These are phyloP conservation scores for Knufia petricola DNA, from an alignment of 2,329 filamentous ascomycete species.

Conservation along the genomic window DNA sequence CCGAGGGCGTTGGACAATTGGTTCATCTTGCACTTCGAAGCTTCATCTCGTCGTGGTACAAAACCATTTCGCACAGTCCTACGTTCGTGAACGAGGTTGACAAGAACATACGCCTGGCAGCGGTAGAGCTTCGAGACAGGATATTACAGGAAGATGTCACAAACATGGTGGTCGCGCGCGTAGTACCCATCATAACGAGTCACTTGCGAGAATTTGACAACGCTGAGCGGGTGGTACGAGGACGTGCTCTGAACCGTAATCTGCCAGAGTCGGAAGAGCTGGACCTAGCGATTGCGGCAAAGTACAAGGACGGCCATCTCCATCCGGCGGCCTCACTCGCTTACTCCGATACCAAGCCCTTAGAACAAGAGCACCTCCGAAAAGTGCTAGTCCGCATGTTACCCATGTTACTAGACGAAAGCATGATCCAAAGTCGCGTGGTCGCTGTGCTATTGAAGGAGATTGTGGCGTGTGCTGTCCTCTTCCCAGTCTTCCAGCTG, in stretches of 20 bases:
- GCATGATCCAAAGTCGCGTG: constrained; percentile 66
- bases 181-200: constrained; percentile 78
- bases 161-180: constrained; percentile 67
- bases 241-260: constrained; percentile 75
- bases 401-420: constrained; percentile 62
- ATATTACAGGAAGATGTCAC: constrained; percentile 71
- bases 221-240: constrained; percentile 76
- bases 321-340: constrained; percentile 77
- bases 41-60: constrained; percentile 84
- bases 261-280: constrained; percentile 95
- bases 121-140: constrained; percentile 62
- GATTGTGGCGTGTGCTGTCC: constrained; percentile 83
- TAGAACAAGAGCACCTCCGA: constrained; percentile 83
- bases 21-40: constrained; percentile 69
- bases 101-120: constrained; percentile 60
- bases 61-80: constrained; percentile 68
- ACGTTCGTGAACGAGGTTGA: constrained; percentile 83
- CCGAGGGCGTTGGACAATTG: constrained; percentile 67
- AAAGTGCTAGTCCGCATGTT: constrained; percentile 62
- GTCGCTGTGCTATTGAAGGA: constrained; percentile 77
- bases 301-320: constrained; percentile 79
- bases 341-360: constrained; percentile 71
- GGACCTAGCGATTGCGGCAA: constrained; percentile 88
- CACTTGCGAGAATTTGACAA: constrained; percentile 88
- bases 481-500: constrained; percentile 69